Evolutionary conservation across 768 basidiomycete genomes (phyloP).

Genomic region (Cytidiella melzeri): DNA sequence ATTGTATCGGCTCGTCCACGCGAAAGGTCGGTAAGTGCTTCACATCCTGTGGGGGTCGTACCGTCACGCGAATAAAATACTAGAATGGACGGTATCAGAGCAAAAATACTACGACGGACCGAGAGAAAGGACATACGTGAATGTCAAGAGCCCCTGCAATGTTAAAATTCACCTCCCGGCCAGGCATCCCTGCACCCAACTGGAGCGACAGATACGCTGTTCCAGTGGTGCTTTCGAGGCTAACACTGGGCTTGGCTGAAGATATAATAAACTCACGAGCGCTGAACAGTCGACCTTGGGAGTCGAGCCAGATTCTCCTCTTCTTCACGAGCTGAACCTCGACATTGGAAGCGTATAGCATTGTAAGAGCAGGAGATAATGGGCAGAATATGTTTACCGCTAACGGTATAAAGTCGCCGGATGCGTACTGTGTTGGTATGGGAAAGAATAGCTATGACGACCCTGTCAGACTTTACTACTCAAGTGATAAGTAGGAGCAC

Average conservation of each 20-base stretch:
- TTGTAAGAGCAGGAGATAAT: constrained; percentile 32
- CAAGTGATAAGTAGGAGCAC: not conserved
- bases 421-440: constrained; percentile 28
- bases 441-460: constrained; percentile 34
- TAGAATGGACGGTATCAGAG: constrained; percentile 11
- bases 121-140: constrained; percentile 18
- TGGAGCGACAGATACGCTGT: constrained; percentile 16
- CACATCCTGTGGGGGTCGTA: constrained; percentile 26
- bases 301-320: constrained; percentile 25
- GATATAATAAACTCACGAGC: constrained; percentile 24
- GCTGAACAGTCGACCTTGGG: constrained; percentile 16
- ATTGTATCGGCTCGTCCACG: constrained; percentile 30
- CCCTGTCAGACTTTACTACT: not conserved
- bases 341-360: constrained; percentile 28
- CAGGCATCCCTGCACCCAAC: constrained; percentile 25
- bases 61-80: constrained; percentile 33
- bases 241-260: constrained; percentile 10
- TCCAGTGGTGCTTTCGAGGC: not conserved
- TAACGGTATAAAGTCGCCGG: constrained; percentile 36
- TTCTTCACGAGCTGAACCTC: constrained; percentile 33
- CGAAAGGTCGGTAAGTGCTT: constrained; percentile 31
- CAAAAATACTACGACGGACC: too few species aligned
- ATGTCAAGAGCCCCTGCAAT: constrained; percentile 19
- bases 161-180: constrained; percentile 31
- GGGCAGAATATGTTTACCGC: constrained; percentile 31